Evolutionary conservation across 169 alveolate genomes (phyloP).

Genomic region (Pseudocohnilembus persalinus): DNA sequence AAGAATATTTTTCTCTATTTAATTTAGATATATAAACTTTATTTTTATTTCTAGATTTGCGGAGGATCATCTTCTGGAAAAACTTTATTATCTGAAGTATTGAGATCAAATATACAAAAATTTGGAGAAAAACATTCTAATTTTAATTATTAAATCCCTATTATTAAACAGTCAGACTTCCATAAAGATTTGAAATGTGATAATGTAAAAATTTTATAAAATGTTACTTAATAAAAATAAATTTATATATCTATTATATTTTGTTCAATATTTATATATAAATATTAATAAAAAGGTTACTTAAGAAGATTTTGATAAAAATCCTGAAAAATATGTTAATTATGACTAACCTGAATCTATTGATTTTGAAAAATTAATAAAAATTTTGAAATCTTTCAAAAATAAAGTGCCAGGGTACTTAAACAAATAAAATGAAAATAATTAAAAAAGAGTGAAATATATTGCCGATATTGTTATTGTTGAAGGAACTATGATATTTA

Average conservation of each 20-base stretch:
- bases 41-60: slow-evolving; percentile 38
- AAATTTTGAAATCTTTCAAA: slow-evolving; percentile 30
- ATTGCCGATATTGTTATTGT: slow-evolving; percentile 49
- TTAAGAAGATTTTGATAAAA: neutral
- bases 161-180: slow-evolving; percentile 42
- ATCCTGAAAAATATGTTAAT: slow-evolving; percentile 42
- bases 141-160: slow-evolving; percentile 7
- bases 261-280: too few relatives aligned
- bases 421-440: slow-evolving; percentile 42
- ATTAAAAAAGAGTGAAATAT: slow-evolving; percentile 41
- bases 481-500: slow-evolving; percentile 61
- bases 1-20: too few relatives aligned
- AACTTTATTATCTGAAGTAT: slow-evolving; percentile 42
- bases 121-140: neutral
- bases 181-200: too few relatives aligned
- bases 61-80: slow-evolving; percentile 69
- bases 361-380: slow-evolving; percentile 50
- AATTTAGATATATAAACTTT: too few relatives aligned
- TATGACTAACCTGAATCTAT: slow-evolving; percentile 61
- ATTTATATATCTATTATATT: too few relatives aligned
- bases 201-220: too few relatives aligned
- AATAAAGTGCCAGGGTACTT: slow-evolving; percentile 27
- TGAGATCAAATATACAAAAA: slow-evolving; percentile 15
- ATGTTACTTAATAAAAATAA: too few relatives aligned
- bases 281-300: slow-evolving; percentile 28